Base-by-base conservation (phyloP, 1,284 basidiomycete species). In the Puccinia polysora region DNA sequence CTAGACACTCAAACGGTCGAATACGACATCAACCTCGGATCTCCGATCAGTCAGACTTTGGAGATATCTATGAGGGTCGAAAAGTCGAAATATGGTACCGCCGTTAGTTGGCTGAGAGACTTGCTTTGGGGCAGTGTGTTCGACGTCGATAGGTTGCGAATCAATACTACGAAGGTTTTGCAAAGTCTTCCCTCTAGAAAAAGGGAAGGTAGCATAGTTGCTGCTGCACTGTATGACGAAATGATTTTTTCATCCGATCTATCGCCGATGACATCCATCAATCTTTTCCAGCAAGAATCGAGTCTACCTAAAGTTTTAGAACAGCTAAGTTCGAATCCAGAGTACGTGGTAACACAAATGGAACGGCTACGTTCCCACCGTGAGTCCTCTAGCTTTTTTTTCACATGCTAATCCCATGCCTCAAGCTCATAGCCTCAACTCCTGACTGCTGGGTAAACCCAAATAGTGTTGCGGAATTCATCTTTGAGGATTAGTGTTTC, bases 121-220 rank as follows among this genome's bases (percentile, higher is more conserved):
- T 82, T 98, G n/a, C 81, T 98, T n/a, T 90, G 89, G 78, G 86
- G 88, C 55, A 84, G 86, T 58, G 82, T 88, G 73, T 97, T 97
- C 78, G 85, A 89, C 75, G 86, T 87, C 75, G 91, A 97, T 56
- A 84, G 93, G 88, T 82, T 99, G 43, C 86, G 88, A 77, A 87
- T 98, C 49, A 88, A 87, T 47, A 83, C 90, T 49, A 90, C 92
- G 28, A 97, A 97, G 81, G 86, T 92, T 62, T 86, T 89, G 52
- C 95, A 97, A 80, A 87, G 88, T 28, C 83, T 98, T n/a, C 96
- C 96, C 0, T 88, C 92, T 77, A 84, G 91, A 78, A 98, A 97
- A 83, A 85, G 96, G 56, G 89, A 92, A 77, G 95, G 94, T 1
- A 86, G 83, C 77, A 87, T 85, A 25, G 88, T 98, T 12, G 83